phyloP scores from a whole-genome alignment of 305 asterid genomes.

The Solanum hybrid region DNA sequence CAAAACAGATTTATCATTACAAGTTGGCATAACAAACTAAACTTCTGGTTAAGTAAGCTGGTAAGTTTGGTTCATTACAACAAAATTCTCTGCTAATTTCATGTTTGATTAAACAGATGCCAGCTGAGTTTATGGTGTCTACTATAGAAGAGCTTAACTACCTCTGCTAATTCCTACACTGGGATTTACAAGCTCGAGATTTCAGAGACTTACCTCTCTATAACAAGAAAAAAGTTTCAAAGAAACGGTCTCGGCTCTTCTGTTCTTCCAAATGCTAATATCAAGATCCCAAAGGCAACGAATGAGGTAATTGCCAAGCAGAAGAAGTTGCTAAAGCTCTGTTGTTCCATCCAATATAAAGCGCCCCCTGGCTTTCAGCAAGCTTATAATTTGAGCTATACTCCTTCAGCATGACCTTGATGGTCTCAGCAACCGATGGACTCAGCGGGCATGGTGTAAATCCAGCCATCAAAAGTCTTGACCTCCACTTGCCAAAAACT shows the following conservation, averaged over 20 bases:
- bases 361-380: slow-evolving; percentile 41
- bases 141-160: background rate
- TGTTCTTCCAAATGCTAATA: background rate
- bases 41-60: background rate
- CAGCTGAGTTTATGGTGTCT: background rate
- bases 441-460: slow-evolving; percentile 50
- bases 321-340: slow-evolving; percentile 55
- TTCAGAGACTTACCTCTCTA: background rate
- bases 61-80: background rate
- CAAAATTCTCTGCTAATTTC: background rate
- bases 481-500: slow-evolving; percentile 73
- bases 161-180: background rate
- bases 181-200: background rate
- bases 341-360: slow-evolving; percentile 78
- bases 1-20: background rate
- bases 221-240: background rate
- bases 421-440: slow-evolving; percentile 33
- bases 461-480: slow-evolving; percentile 70
- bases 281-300: background rate
- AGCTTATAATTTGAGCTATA: slow-evolving; percentile 48
- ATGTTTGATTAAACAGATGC: background rate
- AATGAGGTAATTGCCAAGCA: slow-evolving; percentile 38
- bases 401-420: slow-evolving; percentile 47
- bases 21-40: background rate
- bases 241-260: background rate